These are phyloP conservation scores for Cynanchum wilfordii DNA, from an alignment of 257 asterid species.

Conservation along the genomic window DNA sequence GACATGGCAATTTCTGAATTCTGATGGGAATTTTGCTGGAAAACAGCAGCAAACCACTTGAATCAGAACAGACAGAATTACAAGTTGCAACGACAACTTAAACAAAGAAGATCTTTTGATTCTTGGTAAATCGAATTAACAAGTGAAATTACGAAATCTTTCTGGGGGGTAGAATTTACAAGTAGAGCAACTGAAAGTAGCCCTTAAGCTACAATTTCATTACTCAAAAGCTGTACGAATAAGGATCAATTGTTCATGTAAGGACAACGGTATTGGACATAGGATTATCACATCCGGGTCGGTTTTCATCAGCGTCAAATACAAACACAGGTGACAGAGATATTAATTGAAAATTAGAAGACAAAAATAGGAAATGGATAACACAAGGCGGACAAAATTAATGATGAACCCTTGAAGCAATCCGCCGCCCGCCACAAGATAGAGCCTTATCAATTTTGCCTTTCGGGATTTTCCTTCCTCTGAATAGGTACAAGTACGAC, in stretches of 20 bases:
- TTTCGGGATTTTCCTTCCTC: background rate
- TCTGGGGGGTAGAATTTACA: background rate
- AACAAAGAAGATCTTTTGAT: background rate
- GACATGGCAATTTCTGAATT: slow-evolving; percentile 30
- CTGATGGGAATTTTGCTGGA: slow-evolving; percentile 7
- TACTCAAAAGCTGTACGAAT: background rate
- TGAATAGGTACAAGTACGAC: too few species aligned
- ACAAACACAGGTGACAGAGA: background rate
- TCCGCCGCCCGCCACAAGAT: background rate
- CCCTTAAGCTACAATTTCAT: background rate
- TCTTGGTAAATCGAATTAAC: background rate
- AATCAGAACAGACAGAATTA: background rate
- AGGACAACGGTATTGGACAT: background rate
- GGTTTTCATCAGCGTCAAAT: background rate
- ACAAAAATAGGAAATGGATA: background rate
- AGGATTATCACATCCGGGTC: background rate
- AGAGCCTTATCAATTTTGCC: background rate
- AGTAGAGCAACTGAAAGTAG: too few species aligned
- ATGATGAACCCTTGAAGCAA: background rate
- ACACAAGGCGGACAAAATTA: background rate
- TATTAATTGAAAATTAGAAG: background rate
- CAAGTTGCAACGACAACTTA: background rate
- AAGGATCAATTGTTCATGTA: background rate
- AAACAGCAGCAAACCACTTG: background rate
- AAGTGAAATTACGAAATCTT: background rate